Evolutionary conservation across 2,329 filamentous ascomycete genomes (phyloP).

Genomic region (Phaeophleospora eucalypticola): DNA sequence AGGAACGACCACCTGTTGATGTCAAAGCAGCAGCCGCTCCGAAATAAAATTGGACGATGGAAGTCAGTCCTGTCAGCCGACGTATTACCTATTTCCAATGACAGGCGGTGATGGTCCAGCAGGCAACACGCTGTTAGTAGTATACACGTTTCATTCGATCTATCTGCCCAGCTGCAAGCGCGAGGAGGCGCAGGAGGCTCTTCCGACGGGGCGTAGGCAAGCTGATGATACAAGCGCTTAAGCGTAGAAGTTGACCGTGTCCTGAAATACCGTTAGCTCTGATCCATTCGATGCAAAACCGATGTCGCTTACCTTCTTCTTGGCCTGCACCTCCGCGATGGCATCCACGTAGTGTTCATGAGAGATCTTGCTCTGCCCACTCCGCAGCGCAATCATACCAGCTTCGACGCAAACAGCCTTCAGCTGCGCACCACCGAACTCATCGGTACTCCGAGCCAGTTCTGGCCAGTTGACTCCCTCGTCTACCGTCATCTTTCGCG

Average conservation of each 20-base stretch:
- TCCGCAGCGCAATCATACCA: conserved; percentile 95
- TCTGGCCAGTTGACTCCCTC: conserved; percentile 93
- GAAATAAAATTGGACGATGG: too few species aligned
- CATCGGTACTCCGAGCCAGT: conserved; percentile 91
- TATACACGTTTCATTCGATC: background rate
- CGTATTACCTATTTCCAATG: too few species aligned
- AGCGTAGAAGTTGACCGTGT: conserved; percentile 37
- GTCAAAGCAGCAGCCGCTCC: too few species aligned
- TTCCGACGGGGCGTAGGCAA: too few species aligned
- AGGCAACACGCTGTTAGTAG: too few species aligned
- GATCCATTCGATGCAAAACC: background rate
- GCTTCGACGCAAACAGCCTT: conserved; percentile 99
- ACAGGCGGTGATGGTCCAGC: too few species aligned
- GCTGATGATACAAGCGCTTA: conserved; percentile 16
- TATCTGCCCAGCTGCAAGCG: background rate
- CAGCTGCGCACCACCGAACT: conserved; percentile 95
- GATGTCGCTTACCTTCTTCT: conserved; percentile 69
- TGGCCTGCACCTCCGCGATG: conserved; percentile 88
- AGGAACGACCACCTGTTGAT: too few species aligned
- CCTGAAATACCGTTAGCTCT: conserved; percentile 13
- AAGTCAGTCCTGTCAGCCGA: too few species aligned
- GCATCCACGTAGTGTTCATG: conserved; percentile 99
- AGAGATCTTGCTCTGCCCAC: conserved; percentile 91
- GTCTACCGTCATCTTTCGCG: conserved; percentile 96
- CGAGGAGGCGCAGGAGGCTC: too few species aligned